Base-by-base conservation (phyloP, 2,329 filamentous ascomycete genomes). In the Nannizziopsis barbatae region DNA sequence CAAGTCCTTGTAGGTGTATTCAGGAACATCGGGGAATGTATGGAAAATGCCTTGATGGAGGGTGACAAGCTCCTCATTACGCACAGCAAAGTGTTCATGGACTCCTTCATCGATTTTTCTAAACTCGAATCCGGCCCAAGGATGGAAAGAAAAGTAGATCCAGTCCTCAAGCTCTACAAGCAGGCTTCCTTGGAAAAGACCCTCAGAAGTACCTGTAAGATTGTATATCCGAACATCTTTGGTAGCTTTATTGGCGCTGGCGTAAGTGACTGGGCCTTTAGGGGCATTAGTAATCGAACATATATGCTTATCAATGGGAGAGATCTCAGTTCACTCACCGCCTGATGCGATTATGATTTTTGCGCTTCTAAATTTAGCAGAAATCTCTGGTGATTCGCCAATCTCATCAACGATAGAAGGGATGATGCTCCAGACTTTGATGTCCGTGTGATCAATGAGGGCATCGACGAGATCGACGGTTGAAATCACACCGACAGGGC, bases 31-130 rank as follows among this genome's bases (percentile, higher is more conserved):
- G 1, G 45, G 45, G 36, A 47, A 47, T 8, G 45, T 47, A 18
- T 40, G 33, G 22, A 40, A 47, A 11, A 47, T 47, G 14, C 45
- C 45, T 30, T 47, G 45, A 10, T 31, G 40, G 10, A 47, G 45
- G 18, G 18, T 15, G 22, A 27, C 22, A 15, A 11, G 30, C 9
- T 40, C 18, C 20, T 38, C 33, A 30, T 47, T 40, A 17, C 36
- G 33, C 8, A 27, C 17, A 4, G 32, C 18, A 10, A 38, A 38
- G 15, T 39, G 36, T 18, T 47, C 45, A 20, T 47, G 40, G 17
- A 27, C 18, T 15, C 37, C 36, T 11, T 47, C 45, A 3, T 17
- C 36, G 15, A 39, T 30, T 14, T 47, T 30, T 15, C 30, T 47
- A 12, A 47, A 40, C 10, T 47, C 45, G n/a, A 47, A 39, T 2